A percentile compares a stretch with the other conserved stretches of the same genome.
These are phyloP conservation scores for Aphanomyces cochlioides DNA, from an alignment of 352 stramenopile genomes.

Conservation along the genomic window DNA sequence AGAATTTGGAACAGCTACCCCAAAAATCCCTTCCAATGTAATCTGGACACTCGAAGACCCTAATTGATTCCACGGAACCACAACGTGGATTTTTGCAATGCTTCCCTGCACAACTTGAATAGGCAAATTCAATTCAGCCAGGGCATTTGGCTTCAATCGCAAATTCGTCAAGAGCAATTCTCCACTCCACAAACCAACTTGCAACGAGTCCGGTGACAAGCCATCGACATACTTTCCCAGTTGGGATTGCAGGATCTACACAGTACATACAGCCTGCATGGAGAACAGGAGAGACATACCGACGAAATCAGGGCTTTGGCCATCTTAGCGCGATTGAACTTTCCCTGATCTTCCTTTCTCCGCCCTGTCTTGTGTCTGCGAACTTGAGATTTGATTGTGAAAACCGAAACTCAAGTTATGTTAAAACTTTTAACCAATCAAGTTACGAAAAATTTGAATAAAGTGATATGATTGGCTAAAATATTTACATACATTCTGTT, in stretches of 20 bases:
- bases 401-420: too few relatives aligned
- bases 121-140: constrained; percentile 71
- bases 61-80: constrained; percentile 84
- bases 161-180: constrained; percentile 69
- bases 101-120: constrained; percentile 57
- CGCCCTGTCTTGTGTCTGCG: too few relatives aligned
- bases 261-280: not conserved
- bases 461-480: too few relatives aligned
- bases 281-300: constrained; percentile 34
- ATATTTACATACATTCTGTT: too few relatives aligned
- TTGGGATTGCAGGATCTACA: constrained; percentile 71
- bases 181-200: constrained; percentile 80
- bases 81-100: constrained; percentile 60
- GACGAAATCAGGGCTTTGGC: constrained; percentile 68
- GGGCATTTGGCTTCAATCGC: constrained; percentile 68
- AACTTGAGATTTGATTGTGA: too few relatives aligned
- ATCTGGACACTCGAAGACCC: constrained; percentile 74
- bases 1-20: constrained; percentile 63
- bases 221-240: constrained; percentile 81
- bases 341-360: too few relatives aligned
- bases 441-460: too few relatives aligned
- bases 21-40: constrained; percentile 64
- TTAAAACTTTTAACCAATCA: too few relatives aligned
- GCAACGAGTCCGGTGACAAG: constrained; percentile 69
- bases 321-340: constrained; percentile 34